Evolutionary conservation across 768 basidiomycete genomes (phyloP).

Genomic region (Tricholoma matsutake): DNA sequence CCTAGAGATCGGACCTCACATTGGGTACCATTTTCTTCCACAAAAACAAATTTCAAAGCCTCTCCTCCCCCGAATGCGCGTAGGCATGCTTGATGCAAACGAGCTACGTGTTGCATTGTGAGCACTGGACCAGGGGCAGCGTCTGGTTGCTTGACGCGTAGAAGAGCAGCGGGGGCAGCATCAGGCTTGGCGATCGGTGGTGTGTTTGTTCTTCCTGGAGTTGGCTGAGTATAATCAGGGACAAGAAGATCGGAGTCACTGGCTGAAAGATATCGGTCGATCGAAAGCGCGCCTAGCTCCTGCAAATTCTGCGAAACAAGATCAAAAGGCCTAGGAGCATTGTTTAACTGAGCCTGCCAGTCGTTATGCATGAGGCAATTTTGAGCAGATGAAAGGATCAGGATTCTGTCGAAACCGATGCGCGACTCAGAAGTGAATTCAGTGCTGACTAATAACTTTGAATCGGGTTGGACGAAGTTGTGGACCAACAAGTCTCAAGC

Average conservation of each 20-base stretch:
- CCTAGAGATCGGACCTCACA: conserved; percentile 27
- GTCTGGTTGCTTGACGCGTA: neutral
- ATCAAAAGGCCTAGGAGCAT: conserved; percentile 16
- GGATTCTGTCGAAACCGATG: too few relatives aligned
- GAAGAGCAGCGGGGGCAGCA: neutral
- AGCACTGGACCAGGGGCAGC: neutral
- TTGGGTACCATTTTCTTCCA: conserved; percentile 36
- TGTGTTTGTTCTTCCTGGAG: neutral
- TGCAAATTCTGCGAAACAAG: conserved; percentile 24
- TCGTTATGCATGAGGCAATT: neutral
- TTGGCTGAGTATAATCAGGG: neutral
- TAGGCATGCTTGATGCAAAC: conserved; percentile 42
- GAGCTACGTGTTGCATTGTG: conserved; percentile 24
- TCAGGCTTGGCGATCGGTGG: neutral
- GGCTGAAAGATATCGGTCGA: conserved; percentile 23
- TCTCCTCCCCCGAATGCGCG: conserved; percentile 39
- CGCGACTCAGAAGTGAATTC: too few relatives aligned
- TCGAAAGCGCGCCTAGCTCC: conserved; percentile 23
- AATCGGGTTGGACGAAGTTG: too few relatives aligned
- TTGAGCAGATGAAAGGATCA: neutral
- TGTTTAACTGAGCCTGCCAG: conserved; percentile 1
- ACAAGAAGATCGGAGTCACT: neutral
- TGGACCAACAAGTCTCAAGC: too few relatives aligned
- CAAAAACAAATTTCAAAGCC: conserved; percentile 44
- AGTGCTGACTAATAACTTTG: too few relatives aligned